A percentile compares a stretch with the other conserved stretches of the same genome.
Conservation (phyloP, 208 protist species). For the Entamoeba invadens region DNA sequence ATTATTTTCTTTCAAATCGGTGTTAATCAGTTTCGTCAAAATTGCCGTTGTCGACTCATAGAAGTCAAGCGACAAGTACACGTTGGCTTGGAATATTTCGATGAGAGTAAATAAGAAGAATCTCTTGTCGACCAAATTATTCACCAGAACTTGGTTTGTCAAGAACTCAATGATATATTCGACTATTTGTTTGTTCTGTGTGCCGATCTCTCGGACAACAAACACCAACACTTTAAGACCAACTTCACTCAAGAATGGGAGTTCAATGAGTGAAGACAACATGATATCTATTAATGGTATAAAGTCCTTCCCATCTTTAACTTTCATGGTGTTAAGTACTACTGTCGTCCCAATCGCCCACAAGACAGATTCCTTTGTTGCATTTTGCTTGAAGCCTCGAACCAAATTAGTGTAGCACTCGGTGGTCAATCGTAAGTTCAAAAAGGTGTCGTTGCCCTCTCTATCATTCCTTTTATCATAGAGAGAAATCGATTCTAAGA, state of each 20-base stretch:
- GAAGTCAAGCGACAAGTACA: background rate
- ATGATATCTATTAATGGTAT: background rate
- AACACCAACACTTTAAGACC: background rate
- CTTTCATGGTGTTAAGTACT: background rate
- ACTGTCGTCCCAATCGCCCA: background rate
- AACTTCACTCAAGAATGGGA: background rate
- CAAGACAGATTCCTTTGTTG: background rate
- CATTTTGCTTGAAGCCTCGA: too few relatives aligned
- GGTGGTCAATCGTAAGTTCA: too few relatives aligned
- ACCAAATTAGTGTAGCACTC: too few relatives aligned
- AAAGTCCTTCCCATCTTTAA: background rate
- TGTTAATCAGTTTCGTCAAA: background rate
- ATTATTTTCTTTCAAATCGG: background rate
- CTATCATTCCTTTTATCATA: background rate
- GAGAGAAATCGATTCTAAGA: background rate
- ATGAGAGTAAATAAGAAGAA: background rate
- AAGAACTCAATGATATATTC: background rate
- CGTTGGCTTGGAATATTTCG: background rate
- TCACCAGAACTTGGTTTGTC: background rate
- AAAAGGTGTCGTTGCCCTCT: too few relatives aligned
- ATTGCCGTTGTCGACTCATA: background rate
- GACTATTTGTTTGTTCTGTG: background rate
- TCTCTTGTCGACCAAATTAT: background rate
- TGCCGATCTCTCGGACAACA: background rate
- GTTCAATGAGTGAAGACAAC: background rate